phyloP scores from a whole-genome alignment of 768 basidiomycete species.

The Psilocybe azurescens region DNA sequence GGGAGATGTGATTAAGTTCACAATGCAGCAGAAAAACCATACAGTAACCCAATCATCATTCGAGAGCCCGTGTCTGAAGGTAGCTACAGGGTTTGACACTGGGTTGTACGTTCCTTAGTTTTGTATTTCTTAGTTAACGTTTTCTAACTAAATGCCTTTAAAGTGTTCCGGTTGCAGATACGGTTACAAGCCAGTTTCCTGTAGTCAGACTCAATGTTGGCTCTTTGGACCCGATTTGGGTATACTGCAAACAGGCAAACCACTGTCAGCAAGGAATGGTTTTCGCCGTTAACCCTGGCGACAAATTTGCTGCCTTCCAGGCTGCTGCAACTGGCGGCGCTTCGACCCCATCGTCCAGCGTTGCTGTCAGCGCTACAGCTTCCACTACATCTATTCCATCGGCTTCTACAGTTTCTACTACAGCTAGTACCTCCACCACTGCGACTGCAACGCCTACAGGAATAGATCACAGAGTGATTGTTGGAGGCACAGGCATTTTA shows the following conservation, averaged over 20 bases:
- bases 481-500: slow-evolving; percentile 44
- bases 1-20: slow-evolving; percentile 55
- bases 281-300: slow-evolving; percentile 66
- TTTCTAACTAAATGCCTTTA: not conserved
- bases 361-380: slow-evolving; percentile 28
- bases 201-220: slow-evolving; percentile 46
- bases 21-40: slow-evolving; percentile 62
- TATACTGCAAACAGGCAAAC: slow-evolving; percentile 58
- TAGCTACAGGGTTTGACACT: slow-evolving; percentile 56
- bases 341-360: slow-evolving; percentile 22
- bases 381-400: slow-evolving; percentile 28
- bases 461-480: slow-evolving; percentile 44
- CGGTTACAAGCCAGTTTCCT: slow-evolving; percentile 47
- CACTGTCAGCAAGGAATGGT: slow-evolving; percentile 71
- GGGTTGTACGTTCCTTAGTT: slow-evolving; percentile 48
- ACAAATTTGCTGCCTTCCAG: slow-evolving; percentile 59
- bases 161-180: slow-evolving; percentile 53
- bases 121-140: not conserved
- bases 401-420: slow-evolving; percentile 29
- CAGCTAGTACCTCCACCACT: slow-evolving; percentile 29
- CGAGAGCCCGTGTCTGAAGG: slow-evolving; percentile 48
- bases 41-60: slow-evolving; percentile 64
- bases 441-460: slow-evolving; percentile 23
- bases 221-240: slow-evolving; percentile 53
- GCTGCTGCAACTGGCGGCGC: slow-evolving; percentile 47